phyloP scores from a whole-genome alignment of 2,329 filamentous ascomycete species.

The Hymenoscyphus salicellus region DNA sequence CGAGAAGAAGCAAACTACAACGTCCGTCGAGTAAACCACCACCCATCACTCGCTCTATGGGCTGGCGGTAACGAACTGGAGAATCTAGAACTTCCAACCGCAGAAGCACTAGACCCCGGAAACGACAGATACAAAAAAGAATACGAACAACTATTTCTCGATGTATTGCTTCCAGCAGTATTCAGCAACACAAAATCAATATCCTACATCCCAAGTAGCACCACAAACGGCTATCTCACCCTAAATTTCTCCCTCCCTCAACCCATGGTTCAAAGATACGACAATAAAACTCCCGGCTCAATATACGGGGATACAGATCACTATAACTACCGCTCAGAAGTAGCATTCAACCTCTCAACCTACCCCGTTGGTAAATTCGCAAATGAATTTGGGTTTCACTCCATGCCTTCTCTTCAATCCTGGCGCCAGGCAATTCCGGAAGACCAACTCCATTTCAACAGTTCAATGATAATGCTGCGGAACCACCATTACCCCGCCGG shows the following conservation, averaged over 20 bases:
- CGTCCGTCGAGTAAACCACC: slow-evolving; percentile 59
- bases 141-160: slow-evolving; percentile 58
- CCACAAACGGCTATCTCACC: slow-evolving; percentile 55
- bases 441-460: slow-evolving; percentile 56
- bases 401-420: slow-evolving; percentile 58
- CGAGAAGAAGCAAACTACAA: slow-evolving; percentile 57
- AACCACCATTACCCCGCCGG: slow-evolving; percentile 59
- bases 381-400: slow-evolving; percentile 63
- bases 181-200: slow-evolving; percentile 59
- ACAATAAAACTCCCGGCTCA: slow-evolving; percentile 49
- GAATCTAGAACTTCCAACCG: slow-evolving; percentile 47
- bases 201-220: slow-evolving; percentile 59
- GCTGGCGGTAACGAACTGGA: slow-evolving; percentile 60
- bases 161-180: slow-evolving; percentile 52
- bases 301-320: slow-evolving; percentile 61
- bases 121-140: slow-evolving; percentile 35
- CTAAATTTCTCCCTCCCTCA: slow-evolving; percentile 52
- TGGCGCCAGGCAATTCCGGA: slow-evolving; percentile 54
- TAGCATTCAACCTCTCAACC: slow-evolving; percentile 51
- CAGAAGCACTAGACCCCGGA: slow-evolving; percentile 26
- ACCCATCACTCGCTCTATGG: slow-evolving; percentile 55
- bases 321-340: slow-evolving; percentile 55
- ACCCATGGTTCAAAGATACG: slow-evolving; percentile 55
- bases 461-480: slow-evolving; percentile 50
- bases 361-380: slow-evolving; percentile 60